A percentile compares a stretch with the other conserved stretches of the same genome.
These are phyloP conservation scores for Stentor roeselii DNA, from an alignment of 73 alveolate species.

Conservation along the genomic window DNA sequence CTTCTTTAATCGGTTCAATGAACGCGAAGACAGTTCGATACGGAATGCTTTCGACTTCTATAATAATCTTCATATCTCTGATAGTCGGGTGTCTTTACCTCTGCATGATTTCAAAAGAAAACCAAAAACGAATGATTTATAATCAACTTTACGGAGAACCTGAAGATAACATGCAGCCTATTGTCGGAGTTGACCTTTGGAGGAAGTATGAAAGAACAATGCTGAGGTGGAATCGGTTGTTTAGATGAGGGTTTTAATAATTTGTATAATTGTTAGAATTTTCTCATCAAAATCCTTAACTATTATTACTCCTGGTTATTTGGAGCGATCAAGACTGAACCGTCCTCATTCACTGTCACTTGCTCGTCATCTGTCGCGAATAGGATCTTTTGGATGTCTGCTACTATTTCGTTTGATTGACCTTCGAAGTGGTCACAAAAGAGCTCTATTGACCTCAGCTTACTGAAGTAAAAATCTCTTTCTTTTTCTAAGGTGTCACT, in stretches of 20 bases:
- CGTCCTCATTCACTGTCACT: no score
- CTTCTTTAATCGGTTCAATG: not conserved
- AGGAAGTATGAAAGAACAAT: not conserved
- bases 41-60: not conserved
- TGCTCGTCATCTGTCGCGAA: slow-evolving; percentile 66
- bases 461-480: slow-evolving; percentile 79
- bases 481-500: slow-evolving; percentile 78
- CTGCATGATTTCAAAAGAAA: not conserved
- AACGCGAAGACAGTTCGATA: slow-evolving; percentile 9
- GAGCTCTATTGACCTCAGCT: slow-evolving; percentile 80
- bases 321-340: no score
- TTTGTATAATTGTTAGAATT: no score
- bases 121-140: not conserved
- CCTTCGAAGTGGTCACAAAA: slow-evolving; percentile 39
- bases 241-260: no score
- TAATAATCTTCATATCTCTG: not conserved
- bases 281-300: no score
- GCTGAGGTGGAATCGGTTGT: not conserved
- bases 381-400: slow-evolving; percentile 41
- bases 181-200: not conserved
- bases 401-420: not conserved
- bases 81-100: not conserved
- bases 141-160: not conserved
- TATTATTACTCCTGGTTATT: no score
- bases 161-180: not conserved